phyloP scores from a whole-genome alignment of 768 basidiomycete species.

The Hortiboletus campestris region DNA sequence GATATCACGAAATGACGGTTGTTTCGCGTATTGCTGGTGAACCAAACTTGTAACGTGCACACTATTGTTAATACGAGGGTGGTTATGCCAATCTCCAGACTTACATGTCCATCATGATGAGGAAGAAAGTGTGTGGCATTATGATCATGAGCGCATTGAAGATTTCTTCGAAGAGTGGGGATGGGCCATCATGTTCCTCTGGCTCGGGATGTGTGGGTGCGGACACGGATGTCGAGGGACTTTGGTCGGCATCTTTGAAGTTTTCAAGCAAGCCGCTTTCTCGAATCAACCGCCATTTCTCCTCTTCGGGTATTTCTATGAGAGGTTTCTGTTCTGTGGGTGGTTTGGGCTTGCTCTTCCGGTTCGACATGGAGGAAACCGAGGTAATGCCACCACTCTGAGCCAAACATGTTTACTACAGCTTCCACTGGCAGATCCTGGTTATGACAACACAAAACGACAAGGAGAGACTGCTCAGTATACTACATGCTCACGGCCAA shows the following conservation, averaged over 20 bases:
- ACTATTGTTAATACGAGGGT: background rate
- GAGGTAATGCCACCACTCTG: background rate
- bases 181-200: slow-evolving; percentile 35
- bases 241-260: slow-evolving; percentile 18
- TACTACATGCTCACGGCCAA: slow-evolving; percentile 47
- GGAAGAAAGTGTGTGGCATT: slow-evolving; percentile 71
- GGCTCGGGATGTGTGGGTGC: background rate
- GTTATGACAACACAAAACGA: slow-evolving; percentile 20
- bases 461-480: slow-evolving; percentile 34
- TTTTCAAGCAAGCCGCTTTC: slow-evolving; percentile 58
- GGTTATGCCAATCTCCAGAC: slow-evolving; percentile 28
- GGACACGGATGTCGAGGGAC: background rate
- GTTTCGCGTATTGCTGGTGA: slow-evolving; percentile 73
- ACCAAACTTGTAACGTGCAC: slow-evolving; percentile 50
- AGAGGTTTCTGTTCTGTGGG: slow-evolving; percentile 15
- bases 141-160: slow-evolving; percentile 64
- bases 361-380: slow-evolving; percentile 27
- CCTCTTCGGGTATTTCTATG: slow-evolving; percentile 66
- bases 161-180: slow-evolving; percentile 62
- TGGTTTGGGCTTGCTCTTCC: slow-evolving; percentile 17
- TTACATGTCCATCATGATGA: slow-evolving; percentile 85
- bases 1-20: slow-evolving; percentile 47
- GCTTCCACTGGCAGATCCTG: background rate
- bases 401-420: slow-evolving; percentile 11
- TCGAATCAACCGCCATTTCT: slow-evolving; percentile 75